Conservation (phyloP, 306 rosid genomes). For the Mimosa bimucronata region DNA sequence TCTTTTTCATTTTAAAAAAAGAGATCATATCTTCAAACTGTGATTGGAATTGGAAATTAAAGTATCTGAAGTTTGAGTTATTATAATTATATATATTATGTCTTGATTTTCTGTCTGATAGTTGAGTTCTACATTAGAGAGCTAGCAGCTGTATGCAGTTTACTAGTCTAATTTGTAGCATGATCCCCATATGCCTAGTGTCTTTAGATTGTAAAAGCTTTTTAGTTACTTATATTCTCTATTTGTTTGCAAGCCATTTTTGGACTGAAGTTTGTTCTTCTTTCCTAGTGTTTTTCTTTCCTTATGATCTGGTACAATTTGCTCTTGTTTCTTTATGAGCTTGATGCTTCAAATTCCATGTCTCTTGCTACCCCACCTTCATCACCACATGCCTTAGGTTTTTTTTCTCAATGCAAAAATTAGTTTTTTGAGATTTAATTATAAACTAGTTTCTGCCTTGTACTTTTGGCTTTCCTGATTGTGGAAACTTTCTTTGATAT, state of each 20-base stretch:
- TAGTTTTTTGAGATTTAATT: no score
- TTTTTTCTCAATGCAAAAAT: no score
- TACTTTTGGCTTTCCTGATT: no score
- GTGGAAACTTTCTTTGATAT: no score
- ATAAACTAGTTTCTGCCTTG: no score
- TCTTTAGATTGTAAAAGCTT: not conserved
- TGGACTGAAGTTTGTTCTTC: not conserved
- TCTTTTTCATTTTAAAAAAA: not conserved
- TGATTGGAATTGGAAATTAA: not conserved
- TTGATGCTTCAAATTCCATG: no score
- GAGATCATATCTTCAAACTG: not conserved
- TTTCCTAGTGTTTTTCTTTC: not conserved
- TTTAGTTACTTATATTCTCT: not conserved
- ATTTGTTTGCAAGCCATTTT: not conserved
- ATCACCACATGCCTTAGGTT: no score
- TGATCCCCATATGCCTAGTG: not conserved
- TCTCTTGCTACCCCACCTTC: no score
- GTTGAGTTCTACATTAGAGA: not conserved
- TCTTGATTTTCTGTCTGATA: not conserved
- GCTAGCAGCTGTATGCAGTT: not conserved
- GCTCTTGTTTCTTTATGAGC: no score
- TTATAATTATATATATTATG: no score
- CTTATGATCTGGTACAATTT: no score
- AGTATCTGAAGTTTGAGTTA: not conserved
- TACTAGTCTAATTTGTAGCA: not conserved